Evolutionary conservation across 495 filamentous ascomycete species (phyloP).

Genomic region (Chaetomium cochliodes): DNA sequence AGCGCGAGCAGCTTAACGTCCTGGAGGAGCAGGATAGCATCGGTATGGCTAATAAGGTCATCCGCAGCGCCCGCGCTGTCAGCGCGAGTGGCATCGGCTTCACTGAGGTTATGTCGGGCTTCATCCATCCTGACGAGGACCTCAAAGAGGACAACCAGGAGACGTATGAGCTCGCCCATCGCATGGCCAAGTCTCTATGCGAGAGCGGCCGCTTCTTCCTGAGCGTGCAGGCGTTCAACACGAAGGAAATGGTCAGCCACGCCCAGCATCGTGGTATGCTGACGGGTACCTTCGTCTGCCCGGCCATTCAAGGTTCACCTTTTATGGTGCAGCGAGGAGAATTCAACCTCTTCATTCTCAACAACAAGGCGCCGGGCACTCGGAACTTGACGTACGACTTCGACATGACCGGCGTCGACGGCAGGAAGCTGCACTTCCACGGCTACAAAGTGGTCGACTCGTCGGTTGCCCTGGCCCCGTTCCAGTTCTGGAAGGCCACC

Average conservation of each 20-base stretch:
- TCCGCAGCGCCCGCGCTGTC: constrained; percentile 43
- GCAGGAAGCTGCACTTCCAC: constrained; percentile 53
- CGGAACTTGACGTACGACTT: constrained; percentile 62
- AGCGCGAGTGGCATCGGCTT: constrained; percentile 55
- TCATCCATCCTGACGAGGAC: constrained; percentile 53
- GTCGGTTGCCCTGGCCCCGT: constrained; percentile 52
- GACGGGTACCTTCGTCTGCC: constrained; percentile 63
- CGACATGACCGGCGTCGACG: constrained; percentile 55
- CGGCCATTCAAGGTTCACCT: constrained; percentile 54
- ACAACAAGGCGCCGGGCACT: constrained; percentile 54
- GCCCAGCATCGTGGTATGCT: constrained; percentile 54
- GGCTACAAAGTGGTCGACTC: constrained; percentile 64
- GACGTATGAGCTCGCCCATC: constrained; percentile 56
- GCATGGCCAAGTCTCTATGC: constrained; percentile 50
- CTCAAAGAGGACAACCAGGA: constrained; percentile 47
- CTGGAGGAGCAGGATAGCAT: constrained; percentile 39
- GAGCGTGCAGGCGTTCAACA: constrained; percentile 57
- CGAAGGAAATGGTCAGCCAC: constrained; percentile 42
- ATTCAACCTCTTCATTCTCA: constrained; percentile 58
- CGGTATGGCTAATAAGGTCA: constrained; percentile 40
- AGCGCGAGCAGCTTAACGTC: constrained; percentile 17
- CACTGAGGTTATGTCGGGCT: constrained; percentile 63
- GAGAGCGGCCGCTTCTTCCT: constrained; percentile 61
- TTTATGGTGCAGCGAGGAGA: constrained; percentile 60
- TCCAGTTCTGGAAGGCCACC: constrained; percentile 60